A percentile compares a stretch with the other conserved stretches of the same genome.
Evolutionary conservation across 495 filamentous ascomycete genomes (phyloP).

Genomic region (Neurospora sp.): DNA sequence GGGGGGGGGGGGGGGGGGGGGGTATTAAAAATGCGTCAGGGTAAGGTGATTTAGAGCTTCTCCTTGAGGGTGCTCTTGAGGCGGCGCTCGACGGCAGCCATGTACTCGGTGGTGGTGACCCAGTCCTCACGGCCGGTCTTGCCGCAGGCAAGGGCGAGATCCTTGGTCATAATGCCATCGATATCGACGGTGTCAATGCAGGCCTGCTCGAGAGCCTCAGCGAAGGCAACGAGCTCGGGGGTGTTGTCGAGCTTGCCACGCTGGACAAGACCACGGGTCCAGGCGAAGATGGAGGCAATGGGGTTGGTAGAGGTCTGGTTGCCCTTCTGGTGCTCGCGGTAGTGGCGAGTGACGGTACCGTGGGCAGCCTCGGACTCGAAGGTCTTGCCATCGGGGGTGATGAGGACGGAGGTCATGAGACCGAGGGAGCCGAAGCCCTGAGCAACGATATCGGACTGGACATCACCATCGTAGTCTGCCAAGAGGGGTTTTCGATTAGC

Average conservation of each 20-base stretch:
- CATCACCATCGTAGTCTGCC: slow-evolving; percentile 93
- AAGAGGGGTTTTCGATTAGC: neutral
- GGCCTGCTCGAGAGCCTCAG: slow-evolving; percentile 85
- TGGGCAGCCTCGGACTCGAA: slow-evolving; percentile 98
- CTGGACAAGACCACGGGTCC: slow-evolving; percentile 92
- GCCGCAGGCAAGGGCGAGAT: slow-evolving; percentile 83
- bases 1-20: too few relatives aligned
- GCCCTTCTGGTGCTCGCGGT: slow-evolving; percentile 96
- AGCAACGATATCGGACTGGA: slow-evolving; percentile 95
- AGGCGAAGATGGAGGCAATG: slow-evolving; percentile 96
- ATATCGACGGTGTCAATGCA: slow-evolving; percentile 88
- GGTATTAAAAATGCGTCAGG: neutral
- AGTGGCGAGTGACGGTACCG: slow-evolving; percentile 96
- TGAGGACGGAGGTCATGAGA: slow-evolving; percentile 94
- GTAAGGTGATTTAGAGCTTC: slow-evolving; percentile 31
- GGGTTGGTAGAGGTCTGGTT: slow-evolving; percentile 96
- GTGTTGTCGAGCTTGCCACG: slow-evolving; percentile 83
- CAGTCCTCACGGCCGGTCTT: slow-evolving; percentile 71
- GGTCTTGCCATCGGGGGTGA: slow-evolving; percentile 88
- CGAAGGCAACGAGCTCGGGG: slow-evolving; percentile 79
- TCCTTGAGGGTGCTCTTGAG: slow-evolving; percentile 53
- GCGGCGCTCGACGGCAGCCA: slow-evolving; percentile 79
- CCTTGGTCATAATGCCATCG: slow-evolving; percentile 98
- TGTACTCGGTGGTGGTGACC: slow-evolving; percentile 81
- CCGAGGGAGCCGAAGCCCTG: slow-evolving; percentile 97